Conservation (phyloP, 441 rosid genomes). For the Aquilaria agallochum region DNA sequence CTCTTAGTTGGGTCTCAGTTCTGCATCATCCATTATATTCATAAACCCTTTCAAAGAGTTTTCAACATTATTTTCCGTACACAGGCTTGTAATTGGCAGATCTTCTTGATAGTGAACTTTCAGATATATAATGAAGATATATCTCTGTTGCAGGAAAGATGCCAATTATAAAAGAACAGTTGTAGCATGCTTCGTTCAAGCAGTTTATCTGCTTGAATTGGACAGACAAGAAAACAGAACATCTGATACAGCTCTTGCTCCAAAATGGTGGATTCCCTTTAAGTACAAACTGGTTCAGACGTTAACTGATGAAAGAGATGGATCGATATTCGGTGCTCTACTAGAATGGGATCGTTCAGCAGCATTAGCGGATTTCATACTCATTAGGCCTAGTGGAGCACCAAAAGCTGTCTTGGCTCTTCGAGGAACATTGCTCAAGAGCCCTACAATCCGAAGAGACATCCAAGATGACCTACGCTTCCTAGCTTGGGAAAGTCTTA, state of each 20-base stretch:
- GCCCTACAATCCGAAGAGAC: conserved; percentile 75
- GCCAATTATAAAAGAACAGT: conserved; percentile 83
- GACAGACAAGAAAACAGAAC: conserved; percentile 85
- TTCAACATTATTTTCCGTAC: too few species aligned
- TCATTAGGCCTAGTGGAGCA: conserved; percentile 86
- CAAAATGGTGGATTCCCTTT: conserved; percentile 92
- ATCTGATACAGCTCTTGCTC: conserved; percentile 65
- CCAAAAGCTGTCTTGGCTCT: conserved; percentile 80
- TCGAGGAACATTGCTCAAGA: conserved; percentile 81
- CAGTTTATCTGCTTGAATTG: conserved; percentile 79
- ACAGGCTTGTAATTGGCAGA: too few species aligned
- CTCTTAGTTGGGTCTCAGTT: too few species aligned
- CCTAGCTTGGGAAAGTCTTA: conserved; percentile 93
- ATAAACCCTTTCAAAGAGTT: too few species aligned
- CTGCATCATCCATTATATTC: too few species aligned
- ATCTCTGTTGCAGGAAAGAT: conserved; percentile 55
- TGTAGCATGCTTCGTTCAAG: conserved; percentile 89
- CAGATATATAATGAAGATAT: background rate
- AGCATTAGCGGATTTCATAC: conserved; percentile 67
- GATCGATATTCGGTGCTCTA: conserved; percentile 82
- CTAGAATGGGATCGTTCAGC: conserved; percentile 91
- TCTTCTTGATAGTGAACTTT: too few species aligned
- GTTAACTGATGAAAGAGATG: conserved; percentile 73
- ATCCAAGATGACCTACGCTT: conserved; percentile 91
- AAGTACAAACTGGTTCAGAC: conserved; percentile 72